Evolutionary conservation across 257 asterid genomes (phyloP), one percentile per base, ranked within the genome.

Genomic region (Penstemon eatonii): DNA sequence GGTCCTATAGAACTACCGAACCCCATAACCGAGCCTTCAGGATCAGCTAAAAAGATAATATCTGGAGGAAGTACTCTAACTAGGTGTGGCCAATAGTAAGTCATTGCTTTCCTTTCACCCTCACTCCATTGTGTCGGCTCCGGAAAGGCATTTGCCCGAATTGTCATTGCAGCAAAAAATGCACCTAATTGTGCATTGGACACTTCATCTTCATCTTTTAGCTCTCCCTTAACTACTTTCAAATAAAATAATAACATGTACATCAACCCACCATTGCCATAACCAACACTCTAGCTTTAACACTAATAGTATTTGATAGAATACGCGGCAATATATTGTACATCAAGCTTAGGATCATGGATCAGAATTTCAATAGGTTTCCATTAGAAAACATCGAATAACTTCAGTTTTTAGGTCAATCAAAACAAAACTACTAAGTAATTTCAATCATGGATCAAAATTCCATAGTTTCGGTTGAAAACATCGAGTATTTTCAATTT

Each of bases 81-180:
- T 58, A 93, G 77, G 71, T 86, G 82, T 25, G 99, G 99, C 99
- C 99, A 93, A 71, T 74, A 90, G 79, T 82, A 75, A 59, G 86
- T 67, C 92, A 93, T 84, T 38, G 97, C 97, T 58, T 68, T 83
- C 80, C 85, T 91, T 79, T 93, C 99, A 59, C 99, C 99, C 75
- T 90, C 97, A 61, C 95, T 93, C 99, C 99, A 93, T 52, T 86
- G 97, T 59, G 99, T 93, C 39, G 90, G 82, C 82, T 90, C 97
- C 0, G 97, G 99, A 67, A 93, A 93, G 5, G 90, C 78, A 73
- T 90, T 90, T 58, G 95, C 92, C 52, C 97, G 87, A 60, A 93
- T 93, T 8, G 97, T 93, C 99, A 93, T 93, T 36, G 91, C 99
- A 4, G 96, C 87, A 12, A 93, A 93, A 82, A 93, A 93, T 4